These are phyloP conservation scores for Sporothrix globosa DNA, from an alignment of 2,329 filamentous ascomycete species.

Conservation along the genomic window DNA sequence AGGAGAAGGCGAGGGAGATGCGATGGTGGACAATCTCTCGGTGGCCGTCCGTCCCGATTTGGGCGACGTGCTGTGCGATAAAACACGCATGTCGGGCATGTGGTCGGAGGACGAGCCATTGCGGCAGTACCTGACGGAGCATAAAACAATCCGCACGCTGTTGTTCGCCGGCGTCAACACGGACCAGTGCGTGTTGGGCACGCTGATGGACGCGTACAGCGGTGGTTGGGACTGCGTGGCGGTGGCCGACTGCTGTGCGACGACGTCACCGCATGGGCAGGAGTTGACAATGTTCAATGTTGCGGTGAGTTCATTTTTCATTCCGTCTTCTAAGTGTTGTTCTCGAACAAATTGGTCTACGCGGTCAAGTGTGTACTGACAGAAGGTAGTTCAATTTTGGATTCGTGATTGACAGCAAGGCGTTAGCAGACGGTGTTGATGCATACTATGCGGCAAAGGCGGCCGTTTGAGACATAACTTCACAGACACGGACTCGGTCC, in stretches of 20 bases:
- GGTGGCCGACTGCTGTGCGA: conserved; percentile 59
- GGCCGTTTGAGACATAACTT: background rate
- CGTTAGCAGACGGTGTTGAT: conserved; percentile 30
- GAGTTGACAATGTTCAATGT: conserved; percentile 46
- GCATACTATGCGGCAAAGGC: conserved; percentile 14
- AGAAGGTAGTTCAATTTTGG: conserved; percentile 35
- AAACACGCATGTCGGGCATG: conserved; percentile 62
- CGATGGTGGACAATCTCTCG: conserved; percentile 42
- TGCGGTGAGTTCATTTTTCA: conserved; percentile 41
- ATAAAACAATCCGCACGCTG: conserved; percentile 51
- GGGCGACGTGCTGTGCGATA: conserved; percentile 56
- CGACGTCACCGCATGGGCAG: conserved; percentile 48
- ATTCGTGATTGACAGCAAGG: conserved; percentile 37
- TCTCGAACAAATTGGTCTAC: background rate
- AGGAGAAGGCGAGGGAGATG: conserved; percentile 31
- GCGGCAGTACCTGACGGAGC: conserved; percentile 45
- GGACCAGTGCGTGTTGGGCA: conserved; percentile 63
- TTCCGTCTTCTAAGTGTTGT: background rate
- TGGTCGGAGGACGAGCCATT: conserved; percentile 53
- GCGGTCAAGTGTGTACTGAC: background rate
- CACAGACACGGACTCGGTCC: background rate
- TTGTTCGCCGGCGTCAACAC: conserved; percentile 64
- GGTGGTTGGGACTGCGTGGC: conserved; percentile 60
- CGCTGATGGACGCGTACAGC: conserved; percentile 58
- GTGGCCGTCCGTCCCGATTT: conserved; percentile 41